Evolutionary conservation across 345 rosid species (phyloP), one percentile per base, ranked within the genome.

Genomic region (Geranium brycei): DNA sequence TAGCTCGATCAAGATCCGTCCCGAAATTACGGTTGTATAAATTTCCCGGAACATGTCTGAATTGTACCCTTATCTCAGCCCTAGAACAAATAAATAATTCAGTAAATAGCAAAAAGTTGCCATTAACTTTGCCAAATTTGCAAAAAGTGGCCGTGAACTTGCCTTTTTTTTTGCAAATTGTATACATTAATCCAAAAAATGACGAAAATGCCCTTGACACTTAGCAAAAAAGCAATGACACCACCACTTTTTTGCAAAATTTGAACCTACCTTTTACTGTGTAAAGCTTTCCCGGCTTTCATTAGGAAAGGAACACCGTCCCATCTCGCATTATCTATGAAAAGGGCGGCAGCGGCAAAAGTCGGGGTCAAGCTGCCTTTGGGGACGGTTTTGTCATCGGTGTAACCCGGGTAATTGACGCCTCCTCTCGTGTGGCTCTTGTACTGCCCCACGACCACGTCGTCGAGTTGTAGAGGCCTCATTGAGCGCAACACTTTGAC

Each of bases 11-110:
- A 64, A 89, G 83, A 79, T 86, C 95, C 18, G 79, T 74, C 75
- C 90, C 88, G 64, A 83, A 68, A 28, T 77, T 82, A 18, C 82
- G 78, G 66, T 82, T 87, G 66, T 92, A 89, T 55, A 92, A 79
- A 73, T 90, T 90, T 17, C 99, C 99, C 2, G 99, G 99, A 19
- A 92, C 95, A 67, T 87, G 91, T 70, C 95, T 80, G 78, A 90
- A 92, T 75, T 90, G 99, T 60, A 90, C 97, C 81, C 99, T 79
- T 76, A 92, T 90, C 88, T 92, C 99, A 38, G 97, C 80, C 69
- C 98, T 92, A 83, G 16, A 53, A 58, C 68, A 60, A 28, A 58
- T n/a, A 66, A 60, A 55, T 31, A 11, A 12, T 8, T 58, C 14
- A 17, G 32, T 47, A 63, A 35, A 62, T 40, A 1, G 16, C 31